Evolutionary conservation across 2,329 filamentous ascomycete genomes (phyloP), one percentile per base, ranked within the genome.

Genomic region (Pseudocercospora macadamiae): DNA sequence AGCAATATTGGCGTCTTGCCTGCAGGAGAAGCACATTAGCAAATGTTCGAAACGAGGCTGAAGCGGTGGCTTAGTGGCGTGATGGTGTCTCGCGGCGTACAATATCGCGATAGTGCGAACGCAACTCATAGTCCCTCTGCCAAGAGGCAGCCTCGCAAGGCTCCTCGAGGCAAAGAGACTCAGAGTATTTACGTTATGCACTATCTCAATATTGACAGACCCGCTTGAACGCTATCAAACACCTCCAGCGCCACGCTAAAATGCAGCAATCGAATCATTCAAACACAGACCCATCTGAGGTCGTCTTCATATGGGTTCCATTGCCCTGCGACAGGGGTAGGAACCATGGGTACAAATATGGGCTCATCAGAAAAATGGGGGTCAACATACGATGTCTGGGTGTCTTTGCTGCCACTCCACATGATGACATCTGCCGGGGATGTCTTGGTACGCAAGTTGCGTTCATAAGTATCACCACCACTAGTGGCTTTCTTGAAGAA

Each of bases 361-460:
- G 64, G 57, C 54, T 66, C 55, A 39, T 62, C 59, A 59, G 54
- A 39, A 56, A 64, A 60, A 57, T 32, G 45, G 51, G 67, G 72
- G 63, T 71, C 64, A 69, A 87, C 89, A 79, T 81, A 91, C 88
- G 89, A 93, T 66, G 95, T 99, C 77, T 97, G 95, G 62, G 88
- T 86, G 73, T 99, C 95, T 77, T 96, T 97, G 79, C 91, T 96
- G 57, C 95, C 95, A 61, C 91, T 96, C 89, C 93, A 96, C 90
- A 97, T 96, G 73, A 99, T 86, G 28, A 99, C 95, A 76, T 99
- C 95, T 37, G 95, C 95, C 1, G 93, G 89, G 55, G 89, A 95
- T 14, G 95, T 97, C 79, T 96, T 96, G 39, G 93, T 97, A 66
- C 89, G 84, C 73, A 91, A 82, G 63, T 93, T 90, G 73, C 86